A percentile compares a stretch with the other conserved stretches of the same genome.
phyloP scores from a whole-genome alignment of 306 rosid genomes.

The Vigna hirtella region DNA sequence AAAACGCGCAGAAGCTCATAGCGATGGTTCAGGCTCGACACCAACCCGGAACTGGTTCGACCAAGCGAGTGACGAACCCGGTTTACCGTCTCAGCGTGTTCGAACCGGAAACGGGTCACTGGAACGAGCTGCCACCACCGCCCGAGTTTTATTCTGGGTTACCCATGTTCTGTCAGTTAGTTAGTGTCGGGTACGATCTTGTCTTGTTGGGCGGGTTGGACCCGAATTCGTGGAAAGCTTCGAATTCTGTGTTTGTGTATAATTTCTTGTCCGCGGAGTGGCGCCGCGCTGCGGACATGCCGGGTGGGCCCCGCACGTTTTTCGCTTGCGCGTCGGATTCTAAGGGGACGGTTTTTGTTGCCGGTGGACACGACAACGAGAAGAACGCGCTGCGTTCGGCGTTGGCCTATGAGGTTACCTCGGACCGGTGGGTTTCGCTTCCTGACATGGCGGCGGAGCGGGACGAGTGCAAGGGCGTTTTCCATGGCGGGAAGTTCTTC shows the following conservation, averaged over 20 bases:
- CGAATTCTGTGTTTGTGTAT: slow-evolving; percentile 61
- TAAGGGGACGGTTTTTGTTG: slow-evolving; percentile 48
- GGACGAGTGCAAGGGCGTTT: slow-evolving; percentile 70
- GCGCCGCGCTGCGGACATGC: slow-evolving; percentile 72
- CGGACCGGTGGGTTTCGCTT: slow-evolving; percentile 57
- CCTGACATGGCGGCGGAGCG: slow-evolving; percentile 73
- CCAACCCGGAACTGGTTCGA: slow-evolving; percentile 39
- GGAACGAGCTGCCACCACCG: slow-evolving; percentile 61
- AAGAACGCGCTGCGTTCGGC: slow-evolving; percentile 73
- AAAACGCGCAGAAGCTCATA: slow-evolving; percentile 51
- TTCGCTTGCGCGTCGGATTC: slow-evolving; percentile 69
- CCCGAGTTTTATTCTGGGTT: slow-evolving; percentile 51
- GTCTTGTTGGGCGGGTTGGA: slow-evolving; percentile 82
- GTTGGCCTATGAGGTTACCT: slow-evolving; percentile 56
- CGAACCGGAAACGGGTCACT: slow-evolving; percentile 54
- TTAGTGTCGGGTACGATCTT: slow-evolving; percentile 58
- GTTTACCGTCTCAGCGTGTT: slow-evolving; percentile 52
- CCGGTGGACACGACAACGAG: slow-evolving; percentile 76
- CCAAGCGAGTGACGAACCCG: slow-evolving; percentile 46
- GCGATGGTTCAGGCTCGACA: slow-evolving; percentile 63
- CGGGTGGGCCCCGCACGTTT: slow-evolving; percentile 62
- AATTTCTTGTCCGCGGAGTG: slow-evolving; percentile 57
- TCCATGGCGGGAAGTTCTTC: slow-evolving; percentile 48
- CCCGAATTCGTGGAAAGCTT: slow-evolving; percentile 63
- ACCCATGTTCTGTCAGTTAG: slow-evolving; percentile 71